A percentile compares a stretch with the other conserved stretches of the same genome.
Evolutionary conservation across 2,329 filamentous ascomycete species (phyloP).

Genomic region (Ophiostoma pallidulum): DNA sequence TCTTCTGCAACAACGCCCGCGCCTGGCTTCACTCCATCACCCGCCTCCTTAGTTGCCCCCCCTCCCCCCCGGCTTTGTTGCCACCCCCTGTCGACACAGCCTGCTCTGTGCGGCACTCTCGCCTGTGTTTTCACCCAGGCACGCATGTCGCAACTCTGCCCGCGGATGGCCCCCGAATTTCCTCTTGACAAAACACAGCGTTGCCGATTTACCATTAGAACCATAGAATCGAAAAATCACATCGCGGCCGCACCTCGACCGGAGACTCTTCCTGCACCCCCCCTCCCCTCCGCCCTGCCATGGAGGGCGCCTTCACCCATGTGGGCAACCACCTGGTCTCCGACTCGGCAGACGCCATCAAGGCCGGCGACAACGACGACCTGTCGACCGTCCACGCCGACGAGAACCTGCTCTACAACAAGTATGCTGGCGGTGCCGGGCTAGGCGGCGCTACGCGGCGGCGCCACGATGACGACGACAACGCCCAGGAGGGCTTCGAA

Average conservation of each 20-base stretch:
- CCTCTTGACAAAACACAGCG: not conserved
- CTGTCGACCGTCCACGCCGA: constrained; percentile 63
- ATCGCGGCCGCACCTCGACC: not conserved
- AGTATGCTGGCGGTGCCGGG: constrained; percentile 51
- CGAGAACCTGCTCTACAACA: constrained; percentile 69
- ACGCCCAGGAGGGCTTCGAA: constrained; percentile 72
- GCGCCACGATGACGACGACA: constrained; percentile 81
- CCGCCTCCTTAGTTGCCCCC: not conserved
- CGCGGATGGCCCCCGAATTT: constrained; percentile 3
- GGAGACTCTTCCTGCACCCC: not conserved
- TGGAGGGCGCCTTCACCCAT: constrained; percentile 85
- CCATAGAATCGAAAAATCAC: not conserved
- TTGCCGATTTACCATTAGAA: too few species aligned
- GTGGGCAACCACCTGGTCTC: constrained; percentile 80
- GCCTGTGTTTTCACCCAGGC: not conserved
- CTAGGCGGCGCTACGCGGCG: constrained; percentile 38
- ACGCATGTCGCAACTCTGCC: constrained; percentile 4
- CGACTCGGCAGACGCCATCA: constrained; percentile 77
- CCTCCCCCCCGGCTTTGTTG: not conserved
- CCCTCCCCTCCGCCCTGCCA: constrained; percentile 29
- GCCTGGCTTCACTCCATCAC: not conserved
- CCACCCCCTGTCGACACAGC: not conserved
- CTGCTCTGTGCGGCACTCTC: not conserved
- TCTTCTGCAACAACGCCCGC: not conserved
- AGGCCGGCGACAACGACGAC: constrained; percentile 71